Conservation (phyloP, 139 green algal species). For the Chlorella sp. region DNA sequence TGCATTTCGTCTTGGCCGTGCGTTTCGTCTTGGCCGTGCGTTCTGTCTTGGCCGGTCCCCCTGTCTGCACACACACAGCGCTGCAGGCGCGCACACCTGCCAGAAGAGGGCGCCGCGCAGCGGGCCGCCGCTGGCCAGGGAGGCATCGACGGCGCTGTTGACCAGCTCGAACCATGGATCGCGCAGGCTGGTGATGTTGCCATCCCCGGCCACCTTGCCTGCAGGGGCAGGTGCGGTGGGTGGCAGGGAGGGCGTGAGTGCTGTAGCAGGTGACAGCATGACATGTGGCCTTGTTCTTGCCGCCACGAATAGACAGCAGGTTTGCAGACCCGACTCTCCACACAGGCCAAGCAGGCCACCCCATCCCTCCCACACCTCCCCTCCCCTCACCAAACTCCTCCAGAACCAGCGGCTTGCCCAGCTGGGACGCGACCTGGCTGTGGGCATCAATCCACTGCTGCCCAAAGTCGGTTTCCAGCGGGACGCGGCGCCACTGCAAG, state of each 20-base stretch:
- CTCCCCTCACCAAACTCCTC: conserved; percentile 17
- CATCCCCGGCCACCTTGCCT: neutral
- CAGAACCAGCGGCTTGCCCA: conserved; percentile 42
- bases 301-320: too few species aligned
- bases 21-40: too few species aligned
- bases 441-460: conserved; percentile 32
- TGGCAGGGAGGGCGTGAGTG: too few species aligned
- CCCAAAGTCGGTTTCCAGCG: conserved; percentile 11
- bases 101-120: conserved; percentile 35
- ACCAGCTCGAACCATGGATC: conserved; percentile 32
- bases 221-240: neutral
- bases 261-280: too few species aligned
- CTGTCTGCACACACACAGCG: too few species aligned
- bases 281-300: too few species aligned
- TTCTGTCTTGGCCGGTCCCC: too few species aligned
- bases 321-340: too few species aligned
- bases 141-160: neutral
- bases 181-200: neutral
- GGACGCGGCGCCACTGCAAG: neutral
- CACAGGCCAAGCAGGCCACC: too few species aligned
- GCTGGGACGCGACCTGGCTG: neutral
- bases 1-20: too few species aligned
- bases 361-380: too few species aligned
- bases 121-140: neutral
- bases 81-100: neutral